phyloP scores from a whole-genome alignment of 306 rosid genomes.

The Boehmeria nivea region DNA sequence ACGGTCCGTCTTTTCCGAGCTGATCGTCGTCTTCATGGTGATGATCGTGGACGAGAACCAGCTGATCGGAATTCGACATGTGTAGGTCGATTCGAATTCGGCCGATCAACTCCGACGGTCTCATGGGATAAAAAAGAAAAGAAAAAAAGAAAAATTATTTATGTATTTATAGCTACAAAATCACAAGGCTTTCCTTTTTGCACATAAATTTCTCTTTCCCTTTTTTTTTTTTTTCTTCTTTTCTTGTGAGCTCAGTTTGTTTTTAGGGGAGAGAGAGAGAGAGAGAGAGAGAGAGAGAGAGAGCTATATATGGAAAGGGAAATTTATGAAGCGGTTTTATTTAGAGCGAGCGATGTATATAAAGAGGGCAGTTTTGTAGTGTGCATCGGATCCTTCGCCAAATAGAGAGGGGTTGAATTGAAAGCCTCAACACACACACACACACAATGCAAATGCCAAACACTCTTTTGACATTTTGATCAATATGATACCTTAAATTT shows the following conservation, averaged over 20 bases:
- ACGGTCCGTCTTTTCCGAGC: not conserved
- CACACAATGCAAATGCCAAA: not conserved
- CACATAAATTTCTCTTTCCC: too few relatives aligned
- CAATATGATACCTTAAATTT: too few relatives aligned
- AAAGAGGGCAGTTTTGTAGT: too few relatives aligned
- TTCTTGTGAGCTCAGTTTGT: too few relatives aligned
- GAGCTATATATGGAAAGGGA: too few relatives aligned
- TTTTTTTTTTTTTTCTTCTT: too few relatives aligned
- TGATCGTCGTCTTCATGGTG: not conserved
- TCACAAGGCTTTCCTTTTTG: too few relatives aligned
- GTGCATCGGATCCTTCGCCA: conserved; percentile 51
- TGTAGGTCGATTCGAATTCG: not conserved
- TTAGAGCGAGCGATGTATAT: not conserved
- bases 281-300: not conserved
- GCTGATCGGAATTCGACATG: not conserved
- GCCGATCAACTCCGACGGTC: not conserved
- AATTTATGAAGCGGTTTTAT: too few relatives aligned
- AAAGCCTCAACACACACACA: not conserved
- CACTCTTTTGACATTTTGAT: not conserved
- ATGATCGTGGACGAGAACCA: not conserved
- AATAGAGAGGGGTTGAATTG: not conserved
- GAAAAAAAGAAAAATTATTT: too few relatives aligned
- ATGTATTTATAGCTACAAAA: too few relatives aligned
- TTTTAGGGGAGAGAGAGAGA: not conserved
- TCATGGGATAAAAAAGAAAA: not conserved